Evolutionary conservation across 768 basidiomycete genomes (phyloP).

Genomic region (Amanita inopinata): DNA sequence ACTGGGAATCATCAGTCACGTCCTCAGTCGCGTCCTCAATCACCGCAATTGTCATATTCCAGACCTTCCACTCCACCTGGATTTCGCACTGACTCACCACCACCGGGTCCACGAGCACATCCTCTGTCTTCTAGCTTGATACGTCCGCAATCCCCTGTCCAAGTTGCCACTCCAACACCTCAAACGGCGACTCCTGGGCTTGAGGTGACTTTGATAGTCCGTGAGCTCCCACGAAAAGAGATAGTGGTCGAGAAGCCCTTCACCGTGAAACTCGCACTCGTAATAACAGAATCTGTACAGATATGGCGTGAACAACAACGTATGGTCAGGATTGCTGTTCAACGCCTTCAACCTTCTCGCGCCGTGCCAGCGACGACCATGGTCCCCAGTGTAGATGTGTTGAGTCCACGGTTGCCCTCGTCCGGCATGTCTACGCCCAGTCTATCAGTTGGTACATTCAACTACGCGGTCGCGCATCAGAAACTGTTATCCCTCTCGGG

Average conservation of each 20-base stretch:
- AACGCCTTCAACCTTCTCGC: constrained; percentile 45
- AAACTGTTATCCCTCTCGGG: constrained; percentile 37
- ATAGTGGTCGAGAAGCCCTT: constrained; percentile 53
- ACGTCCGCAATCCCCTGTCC: constrained; percentile 25
- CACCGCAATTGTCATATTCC: constrained; percentile 34
- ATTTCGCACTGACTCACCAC: constrained; percentile 14
- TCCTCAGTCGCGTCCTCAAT: constrained; percentile 48
- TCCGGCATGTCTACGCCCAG: constrained; percentile 49
- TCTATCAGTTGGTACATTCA: constrained; percentile 36
- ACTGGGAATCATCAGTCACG: constrained; percentile 24
- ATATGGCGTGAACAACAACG: constrained; percentile 27
- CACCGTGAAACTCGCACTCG: constrained; percentile 41
- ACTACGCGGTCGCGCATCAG: constrained; percentile 42
- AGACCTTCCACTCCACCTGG: constrained; percentile 4
- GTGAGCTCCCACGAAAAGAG: constrained; percentile 32
- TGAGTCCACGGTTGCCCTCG: constrained; percentile 29
- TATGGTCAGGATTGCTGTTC: constrained; percentile 45
- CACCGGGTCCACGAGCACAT: constrained; percentile 37
- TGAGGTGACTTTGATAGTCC: constrained; percentile 49
- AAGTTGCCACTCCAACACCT: constrained; percentile 14
- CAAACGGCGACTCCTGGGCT: constrained; percentile 27
- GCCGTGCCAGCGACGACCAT: constrained; percentile 1
- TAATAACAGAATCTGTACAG: constrained; percentile 31
- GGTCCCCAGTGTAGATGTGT: constrained; percentile 13
- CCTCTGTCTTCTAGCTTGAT: constrained; percentile 38